Evolutionary conservation across 352 stramenopile genomes (phyloP).

Genomic region (Lagenidium giganteum): DNA sequence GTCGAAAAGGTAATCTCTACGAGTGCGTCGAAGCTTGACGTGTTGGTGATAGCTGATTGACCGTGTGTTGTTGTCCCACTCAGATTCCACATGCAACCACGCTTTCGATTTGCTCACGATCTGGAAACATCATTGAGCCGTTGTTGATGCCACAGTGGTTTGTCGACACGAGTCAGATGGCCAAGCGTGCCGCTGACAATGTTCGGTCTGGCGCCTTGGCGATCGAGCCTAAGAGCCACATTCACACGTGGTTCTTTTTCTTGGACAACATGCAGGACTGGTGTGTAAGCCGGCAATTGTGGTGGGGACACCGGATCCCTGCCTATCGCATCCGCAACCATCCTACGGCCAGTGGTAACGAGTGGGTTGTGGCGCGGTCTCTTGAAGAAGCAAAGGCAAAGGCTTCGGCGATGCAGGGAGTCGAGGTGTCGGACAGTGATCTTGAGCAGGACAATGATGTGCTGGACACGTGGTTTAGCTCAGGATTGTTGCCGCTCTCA

Average conservation of each 20-base stretch:
- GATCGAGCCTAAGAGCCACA: conserved; percentile 93
- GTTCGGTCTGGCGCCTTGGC: conserved; percentile 92
- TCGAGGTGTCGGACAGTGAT: conserved; percentile 58
- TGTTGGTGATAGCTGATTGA: too few species aligned
- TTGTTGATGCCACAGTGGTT: conserved; percentile 99
- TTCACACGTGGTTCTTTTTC: conserved; percentile 96
- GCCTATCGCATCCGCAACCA: conserved; percentile 90
- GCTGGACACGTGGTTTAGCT: conserved; percentile 99
- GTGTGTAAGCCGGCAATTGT: conserved; percentile 99
- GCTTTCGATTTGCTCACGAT: conserved; percentile 96
- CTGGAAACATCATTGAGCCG: conserved; percentile 98
- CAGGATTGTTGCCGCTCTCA: conserved; percentile 93
- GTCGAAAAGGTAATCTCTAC: conserved; percentile 95
- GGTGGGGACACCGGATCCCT: conserved; percentile 99
- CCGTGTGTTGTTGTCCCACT: background rate
- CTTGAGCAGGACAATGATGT: conserved; percentile 98
- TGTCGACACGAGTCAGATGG: conserved; percentile 96
- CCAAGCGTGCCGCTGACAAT: conserved; percentile 89
- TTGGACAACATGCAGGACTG: conserved; percentile 99
- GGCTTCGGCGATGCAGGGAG: conserved; percentile 81
- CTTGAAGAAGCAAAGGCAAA: conserved; percentile 89
- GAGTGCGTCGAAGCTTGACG: too few species aligned
- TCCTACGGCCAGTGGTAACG: conserved; percentile 41
- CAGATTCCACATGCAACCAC: conserved; percentile 73
- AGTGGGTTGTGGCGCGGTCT: conserved; percentile 95